Percentiles rank a stretch among this genome's conserved stretches.
Conservation (phyloP, 345 rosid genomes). For the Sonneratia caseolaris region DNA sequence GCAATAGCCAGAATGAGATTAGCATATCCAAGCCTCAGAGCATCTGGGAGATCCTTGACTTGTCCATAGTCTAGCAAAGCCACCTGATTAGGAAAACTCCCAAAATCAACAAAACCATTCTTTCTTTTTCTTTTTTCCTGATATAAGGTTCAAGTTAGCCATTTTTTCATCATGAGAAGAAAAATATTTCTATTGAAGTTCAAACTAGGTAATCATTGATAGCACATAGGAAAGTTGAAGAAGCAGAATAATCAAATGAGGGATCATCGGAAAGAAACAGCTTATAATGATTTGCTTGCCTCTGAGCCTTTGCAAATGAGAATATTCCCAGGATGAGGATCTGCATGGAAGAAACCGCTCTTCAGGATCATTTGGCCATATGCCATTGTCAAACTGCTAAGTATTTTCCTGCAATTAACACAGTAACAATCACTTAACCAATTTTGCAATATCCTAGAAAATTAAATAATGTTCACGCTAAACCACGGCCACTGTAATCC, state of each 20-base stretch:
- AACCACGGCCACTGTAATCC: too few relatives aligned
- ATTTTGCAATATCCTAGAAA: background rate
- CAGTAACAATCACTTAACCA: background rate
- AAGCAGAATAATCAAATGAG: constrained; percentile 3
- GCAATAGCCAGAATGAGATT: constrained; percentile 83
- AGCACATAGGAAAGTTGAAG: background rate
- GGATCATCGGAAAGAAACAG: constrained; percentile 1
- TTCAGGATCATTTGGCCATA: constrained; percentile 96
- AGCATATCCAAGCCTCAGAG: constrained; percentile 79
- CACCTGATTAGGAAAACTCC: constrained; percentile 42
- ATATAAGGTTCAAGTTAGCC: background rate
- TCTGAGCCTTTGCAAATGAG: constrained; percentile 79
- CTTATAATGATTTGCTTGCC: constrained; percentile 35
- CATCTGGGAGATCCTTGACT: constrained; percentile 89
- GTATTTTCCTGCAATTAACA: constrained; percentile 56
- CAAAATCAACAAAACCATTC: background rate
- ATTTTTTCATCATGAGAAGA: background rate
- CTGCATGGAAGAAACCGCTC: constrained; percentile 95
- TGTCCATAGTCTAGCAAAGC: constrained; percentile 91
- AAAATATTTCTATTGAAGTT: background rate
- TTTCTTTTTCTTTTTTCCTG: background rate
- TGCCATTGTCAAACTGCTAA: constrained; percentile 65
- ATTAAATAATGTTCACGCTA: too few relatives aligned
- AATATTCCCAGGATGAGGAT: constrained; percentile 97
- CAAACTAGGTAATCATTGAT: background rate